Base-by-base conservation (phyloP, 495 filamentous ascomycete genomes). In the Annulohypoxylon nitens region DNA sequence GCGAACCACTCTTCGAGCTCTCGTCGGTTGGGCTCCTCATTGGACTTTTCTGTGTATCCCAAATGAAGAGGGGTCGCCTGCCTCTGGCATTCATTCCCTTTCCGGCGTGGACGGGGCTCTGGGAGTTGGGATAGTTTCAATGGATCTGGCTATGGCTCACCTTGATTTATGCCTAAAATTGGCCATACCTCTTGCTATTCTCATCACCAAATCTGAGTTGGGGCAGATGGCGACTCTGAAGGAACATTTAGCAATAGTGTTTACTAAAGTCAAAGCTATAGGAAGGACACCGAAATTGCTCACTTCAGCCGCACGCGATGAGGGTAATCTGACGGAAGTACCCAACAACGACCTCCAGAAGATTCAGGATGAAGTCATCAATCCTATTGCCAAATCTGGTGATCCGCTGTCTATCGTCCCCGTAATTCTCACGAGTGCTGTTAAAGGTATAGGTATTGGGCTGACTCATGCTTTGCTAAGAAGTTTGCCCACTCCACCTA, bases 11-110 rank as follows among this genome's bases (percentile, higher is more conserved):
- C 83, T 98, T 34, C 86, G 95, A 60, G 93, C 94, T 0, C 83
- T 98, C n/a, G 84, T 99, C 53, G 94, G 95, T 60, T 99, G 96
- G 94, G 93, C 93, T 20, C 96, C 96, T 20, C 95, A 99, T 78
- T 97, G 94, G 89, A 94, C 93, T 6, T 76, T 97, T 50, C 87
- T 97, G 10, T 97, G 97, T 75, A 90, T 98, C 64, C 90, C 95
- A 23, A 93, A 95, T 75, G 90, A 92, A 69, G 88, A 90, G 41
- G 83, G 83, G 0, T 75, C 80, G 23, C 83, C 83, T 12, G 78
- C 82, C 14, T 79, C 79, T 41, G 81, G 87, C 1, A 74, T 83
- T 39, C 87, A 90, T 45, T 80, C 83, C 6, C 79, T 88, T 37
- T 86, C 86, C 4, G 76, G 81, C 6, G 84, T 85, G 33, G 77